Evolutionary conservation across 2,329 filamentous ascomycete species (phyloP).

Genomic region (Metarhizium anisopliae): DNA sequence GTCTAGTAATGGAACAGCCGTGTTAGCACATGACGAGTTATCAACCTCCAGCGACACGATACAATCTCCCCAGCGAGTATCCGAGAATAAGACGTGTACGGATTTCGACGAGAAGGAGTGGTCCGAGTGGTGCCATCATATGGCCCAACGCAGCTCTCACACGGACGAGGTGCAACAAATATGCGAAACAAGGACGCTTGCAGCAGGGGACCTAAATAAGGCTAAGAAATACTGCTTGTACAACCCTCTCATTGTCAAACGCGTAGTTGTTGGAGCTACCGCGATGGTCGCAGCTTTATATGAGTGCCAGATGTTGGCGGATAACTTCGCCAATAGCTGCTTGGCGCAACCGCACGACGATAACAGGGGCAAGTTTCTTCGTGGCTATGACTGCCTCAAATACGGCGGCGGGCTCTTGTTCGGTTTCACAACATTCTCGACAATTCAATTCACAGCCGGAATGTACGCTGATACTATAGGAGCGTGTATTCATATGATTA

Average conservation of each 20-base stretch:
- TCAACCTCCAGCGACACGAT: neutral
- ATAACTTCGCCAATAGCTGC: neutral
- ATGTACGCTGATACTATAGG: neutral
- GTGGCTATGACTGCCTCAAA: neutral
- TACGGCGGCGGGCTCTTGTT: neutral
- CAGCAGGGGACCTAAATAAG: neutral
- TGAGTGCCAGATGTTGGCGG: neutral
- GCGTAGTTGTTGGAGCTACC: neutral
- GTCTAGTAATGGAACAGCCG: neutral
- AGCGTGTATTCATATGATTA: neutral
- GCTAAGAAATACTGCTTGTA: neutral
- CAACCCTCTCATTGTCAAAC: neutral
- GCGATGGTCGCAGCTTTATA: neutral
- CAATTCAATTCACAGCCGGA: neutral
- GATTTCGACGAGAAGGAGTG: neutral
- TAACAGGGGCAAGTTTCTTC: neutral
- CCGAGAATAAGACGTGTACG: neutral
- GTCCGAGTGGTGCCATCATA: neutral
- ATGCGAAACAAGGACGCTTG: neutral
- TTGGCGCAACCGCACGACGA: neutral
- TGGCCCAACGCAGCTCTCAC: neutral
- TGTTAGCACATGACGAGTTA: neutral
- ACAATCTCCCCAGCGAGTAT: neutral
- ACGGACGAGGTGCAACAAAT: neutral
- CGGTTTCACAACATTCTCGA: neutral